Evolutionary conservation across 306 rosid species (phyloP), one percentile per base, ranked within the genome.

Genomic region (Malus sieversii): DNA sequence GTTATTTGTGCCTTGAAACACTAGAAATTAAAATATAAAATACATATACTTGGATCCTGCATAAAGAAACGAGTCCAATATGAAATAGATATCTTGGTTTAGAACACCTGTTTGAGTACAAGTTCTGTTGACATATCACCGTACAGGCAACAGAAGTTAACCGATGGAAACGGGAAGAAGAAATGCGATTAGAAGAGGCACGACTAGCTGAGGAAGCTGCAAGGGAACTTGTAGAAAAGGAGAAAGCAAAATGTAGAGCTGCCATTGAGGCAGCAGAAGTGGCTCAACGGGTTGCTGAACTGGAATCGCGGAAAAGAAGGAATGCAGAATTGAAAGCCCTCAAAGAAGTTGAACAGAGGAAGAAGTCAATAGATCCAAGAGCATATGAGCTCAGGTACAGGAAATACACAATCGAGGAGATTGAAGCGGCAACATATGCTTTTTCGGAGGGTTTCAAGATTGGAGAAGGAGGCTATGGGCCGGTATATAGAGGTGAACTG

Each of bases 401-500:
- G 75, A 86, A 29, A 84, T 94, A 94, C 78, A 33, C 77, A 10
- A 83, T 93, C 4, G 85, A 93, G 76, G 96, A 91, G 71, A 86
- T 93, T 27, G 96, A 93, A 84, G 78, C 46, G 5, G 98, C 97
- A 53, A 91, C 98, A 20, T 33, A 80, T 0, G 35, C 48, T 74
- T 91, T 93, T 66, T 23, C 85, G 0, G 73, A 65, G 20, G 45
- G 85, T 42, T 83, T 80, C 66, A 91, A 89, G 80, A 86, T 93
- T 15, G 97, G 98, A 1, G 98, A 93, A 88, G 97, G 98, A 63
- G 97, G 97, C 59, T 93, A 91, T 64, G 98, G 97, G 10, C 97
- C 98, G 1, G 97, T 91, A 27, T 93, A 72, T 73, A 81, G 77
- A 68, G 80, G 89, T 60, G 90, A 89, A 76, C 83, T 93, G 60